A percentile compares a stretch with the other conserved stretches of the same genome.
phyloP scores from a whole-genome alignment of 2,329 filamentous ascomycete species.

The Rhinocladiella mackenziei region DNA sequence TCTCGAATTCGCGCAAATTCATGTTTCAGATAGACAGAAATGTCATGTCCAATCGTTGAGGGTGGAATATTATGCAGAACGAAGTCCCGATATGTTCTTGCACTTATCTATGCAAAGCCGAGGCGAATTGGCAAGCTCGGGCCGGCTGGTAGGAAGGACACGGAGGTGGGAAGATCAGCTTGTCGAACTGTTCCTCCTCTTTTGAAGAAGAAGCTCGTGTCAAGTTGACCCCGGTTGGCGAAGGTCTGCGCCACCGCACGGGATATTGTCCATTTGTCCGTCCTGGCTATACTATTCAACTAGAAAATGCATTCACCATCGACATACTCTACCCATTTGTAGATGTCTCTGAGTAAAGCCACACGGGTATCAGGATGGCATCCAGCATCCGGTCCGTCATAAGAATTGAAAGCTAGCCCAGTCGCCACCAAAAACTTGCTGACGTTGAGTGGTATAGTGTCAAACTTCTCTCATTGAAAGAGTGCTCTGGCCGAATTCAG shows the following conservation, averaged over 20 bases:
- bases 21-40: background rate
- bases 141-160: background rate
- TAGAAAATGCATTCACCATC: background rate
- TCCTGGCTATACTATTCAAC: background rate
- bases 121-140: background rate
- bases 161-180: background rate
- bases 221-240: background rate
- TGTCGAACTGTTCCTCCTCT: background rate
- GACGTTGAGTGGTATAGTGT: too few species aligned
- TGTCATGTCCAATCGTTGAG: background rate
- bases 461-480: too few species aligned
- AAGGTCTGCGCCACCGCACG: background rate
- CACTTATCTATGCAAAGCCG: background rate
- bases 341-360: background rate
- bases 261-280: background rate
- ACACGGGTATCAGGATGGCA: background rate
- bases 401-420: background rate
- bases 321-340: background rate
- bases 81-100: background rate
- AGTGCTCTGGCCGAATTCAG: too few species aligned
- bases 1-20: background rate
- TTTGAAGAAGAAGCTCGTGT: background rate
- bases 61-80: background rate
- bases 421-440: background rate
- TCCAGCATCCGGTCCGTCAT: background rate